phyloP scores from a whole-genome alignment of 2,329 filamentous ascomycete genomes.

The Ambrosiella cleistominuta region DNA sequence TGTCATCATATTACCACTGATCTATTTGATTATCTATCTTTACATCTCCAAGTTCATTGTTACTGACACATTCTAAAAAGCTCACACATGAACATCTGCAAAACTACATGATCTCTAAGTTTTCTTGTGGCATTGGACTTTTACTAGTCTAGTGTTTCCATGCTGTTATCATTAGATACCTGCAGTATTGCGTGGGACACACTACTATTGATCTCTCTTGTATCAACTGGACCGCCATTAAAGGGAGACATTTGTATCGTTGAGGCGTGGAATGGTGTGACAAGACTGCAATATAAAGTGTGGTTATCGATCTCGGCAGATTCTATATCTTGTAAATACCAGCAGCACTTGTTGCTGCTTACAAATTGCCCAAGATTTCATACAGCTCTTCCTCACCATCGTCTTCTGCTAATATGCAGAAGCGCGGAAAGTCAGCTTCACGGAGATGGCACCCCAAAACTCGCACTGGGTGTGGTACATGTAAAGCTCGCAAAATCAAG shows the following conservation, averaged over 20 bases:
- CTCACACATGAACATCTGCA: too few species aligned
- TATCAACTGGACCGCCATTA: not conserved
- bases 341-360: not conserved
- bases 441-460: constrained; percentile 13
- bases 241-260: too few species aligned
- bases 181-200: not conserved
- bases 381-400: not conserved
- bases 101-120: too few species aligned
- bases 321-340: not conserved
- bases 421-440: constrained; percentile 5
- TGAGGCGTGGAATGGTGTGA: too few species aligned
- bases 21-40: too few species aligned
- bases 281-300: too few species aligned
- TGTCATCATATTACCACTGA: too few species aligned
- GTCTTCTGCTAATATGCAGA: not conserved
- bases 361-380: not conserved
- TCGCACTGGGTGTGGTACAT: constrained; percentile 13
- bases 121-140: not conserved
- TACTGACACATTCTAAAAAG: too few species aligned
- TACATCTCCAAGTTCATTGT: too few species aligned
- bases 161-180: not conserved
- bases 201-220: not conserved
- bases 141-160: not conserved
- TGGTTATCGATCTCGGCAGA: too few species aligned
- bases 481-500: constrained; percentile 15